Conservation (phyloP, 2,329 filamentous ascomycete species). For the Aaosphaeria pasadenensis region DNA sequence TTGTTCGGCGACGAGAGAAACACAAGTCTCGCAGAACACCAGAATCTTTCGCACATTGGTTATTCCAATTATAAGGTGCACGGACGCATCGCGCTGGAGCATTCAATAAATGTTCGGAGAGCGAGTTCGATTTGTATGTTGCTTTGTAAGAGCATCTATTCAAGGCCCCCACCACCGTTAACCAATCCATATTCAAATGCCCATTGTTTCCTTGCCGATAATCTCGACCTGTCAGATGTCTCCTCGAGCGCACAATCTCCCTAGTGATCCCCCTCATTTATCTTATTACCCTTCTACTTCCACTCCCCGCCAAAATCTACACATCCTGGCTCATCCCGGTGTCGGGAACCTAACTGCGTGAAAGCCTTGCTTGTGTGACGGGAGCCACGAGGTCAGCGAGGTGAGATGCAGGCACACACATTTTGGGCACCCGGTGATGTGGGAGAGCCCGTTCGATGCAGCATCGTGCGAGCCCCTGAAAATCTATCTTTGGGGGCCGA, state of each 20-base stretch:
- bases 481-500: constrained; percentile 12
- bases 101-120: no score
- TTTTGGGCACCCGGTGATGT: constrained; percentile 9
- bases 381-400: constrained; percentile 19
- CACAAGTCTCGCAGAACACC: no score
- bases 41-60: no score
- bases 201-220: no score
- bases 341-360: constrained; percentile 9
- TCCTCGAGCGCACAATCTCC: no score
- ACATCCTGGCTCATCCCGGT: constrained; percentile 7
- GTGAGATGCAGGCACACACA: constrained; percentile 6
- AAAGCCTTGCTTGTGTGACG: constrained; percentile 20
- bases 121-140: constrained; percentile 11
- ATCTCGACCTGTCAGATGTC: no score
- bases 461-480: constrained; percentile 8
- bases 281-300: no score
- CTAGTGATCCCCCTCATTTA: no score
- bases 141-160: neutral
- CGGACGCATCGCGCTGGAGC: neutral
- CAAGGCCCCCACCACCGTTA: neutral
- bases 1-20: no score
- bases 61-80: neutral
- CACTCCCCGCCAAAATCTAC: no score
- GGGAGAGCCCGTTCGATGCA: constrained; percentile 8
- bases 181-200: no score